These are phyloP conservation scores for Platanus orientalis DNA, from an alignment of 164 flowering plant genomes.

Conservation along the genomic window DNA sequence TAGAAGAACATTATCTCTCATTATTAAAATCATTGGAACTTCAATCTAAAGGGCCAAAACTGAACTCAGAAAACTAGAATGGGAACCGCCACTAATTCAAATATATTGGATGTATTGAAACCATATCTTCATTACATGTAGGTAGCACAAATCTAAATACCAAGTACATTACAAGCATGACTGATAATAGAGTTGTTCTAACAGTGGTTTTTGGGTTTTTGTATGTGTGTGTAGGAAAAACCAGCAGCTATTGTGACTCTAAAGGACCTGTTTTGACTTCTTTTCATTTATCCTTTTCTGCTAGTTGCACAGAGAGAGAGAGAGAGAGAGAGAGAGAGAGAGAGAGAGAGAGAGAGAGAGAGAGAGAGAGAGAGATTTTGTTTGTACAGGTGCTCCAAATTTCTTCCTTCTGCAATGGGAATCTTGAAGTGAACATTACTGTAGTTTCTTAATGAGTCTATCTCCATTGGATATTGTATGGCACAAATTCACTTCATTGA, in stretches of 20 bases:
- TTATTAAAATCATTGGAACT: too few relatives aligned
- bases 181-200: not conserved
- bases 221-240: constrained; percentile 18
- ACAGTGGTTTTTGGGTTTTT: not conserved
- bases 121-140: not conserved
- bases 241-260: constrained; percentile 15
- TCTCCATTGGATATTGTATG: too few relatives aligned
- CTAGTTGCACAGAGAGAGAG: not conserved
- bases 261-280: constrained; percentile 16
- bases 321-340: not conserved
- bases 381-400: not conserved
- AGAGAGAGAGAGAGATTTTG: not conserved
- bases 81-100: too few relatives aligned
- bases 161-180: not conserved
- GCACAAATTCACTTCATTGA: too few relatives aligned
- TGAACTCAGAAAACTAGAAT: too few relatives aligned
- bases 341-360: not conserved
- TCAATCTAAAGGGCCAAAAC: too few relatives aligned
- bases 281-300: not conserved
- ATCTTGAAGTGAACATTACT: not conserved
- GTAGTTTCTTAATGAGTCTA: not conserved
- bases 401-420: not conserved
- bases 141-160: not conserved
- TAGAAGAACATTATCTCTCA: too few relatives aligned
- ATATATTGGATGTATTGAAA: too few relatives aligned